phyloP scores from a whole-genome alignment of 192 early-diverging fungal genomes.

The Ramicandelaber brevisporus region DNA sequence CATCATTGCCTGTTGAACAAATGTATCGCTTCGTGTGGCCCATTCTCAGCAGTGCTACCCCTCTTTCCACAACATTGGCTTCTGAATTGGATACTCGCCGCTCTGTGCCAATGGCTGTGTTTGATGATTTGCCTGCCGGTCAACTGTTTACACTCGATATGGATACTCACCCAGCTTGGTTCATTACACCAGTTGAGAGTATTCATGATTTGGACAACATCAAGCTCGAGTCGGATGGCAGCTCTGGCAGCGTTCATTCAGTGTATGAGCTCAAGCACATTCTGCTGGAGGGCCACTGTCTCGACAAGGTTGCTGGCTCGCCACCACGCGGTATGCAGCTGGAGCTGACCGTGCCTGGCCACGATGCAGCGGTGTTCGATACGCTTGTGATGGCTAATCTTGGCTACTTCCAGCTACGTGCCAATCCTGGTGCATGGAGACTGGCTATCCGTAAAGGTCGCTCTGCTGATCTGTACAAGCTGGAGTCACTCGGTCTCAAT shows the following conservation, averaged over 20 bases:
- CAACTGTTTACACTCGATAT: conserved; percentile 68
- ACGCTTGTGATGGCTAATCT: conserved; percentile 98
- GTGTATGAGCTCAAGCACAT: conserved; percentile 59
- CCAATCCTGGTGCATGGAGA: conserved; percentile 71
- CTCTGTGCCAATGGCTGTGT: conserved; percentile 26
- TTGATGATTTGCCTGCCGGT: conserved; percentile 45
- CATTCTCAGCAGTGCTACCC: too few relatives aligned
- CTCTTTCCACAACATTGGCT: conserved; percentile 26
- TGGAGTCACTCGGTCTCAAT: conserved; percentile 30
- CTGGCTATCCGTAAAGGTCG: conserved; percentile 57
- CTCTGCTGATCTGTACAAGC: conserved; percentile 47
- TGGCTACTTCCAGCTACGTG: conserved; percentile 90
- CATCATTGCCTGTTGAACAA: conserved; percentile 50
- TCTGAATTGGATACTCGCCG: too few relatives aligned
- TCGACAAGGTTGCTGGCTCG: conserved; percentile 30
- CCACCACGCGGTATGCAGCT: conserved; percentile 85
- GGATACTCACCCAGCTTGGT: conserved; percentile 75
- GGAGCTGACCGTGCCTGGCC: conserved; percentile 37
- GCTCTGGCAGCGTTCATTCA: conserved; percentile 34
- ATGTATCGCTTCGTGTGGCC: conserved; percentile 78
- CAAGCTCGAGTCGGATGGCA: conserved; percentile 19
- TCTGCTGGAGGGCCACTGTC: conserved; percentile 73
- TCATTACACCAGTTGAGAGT: conserved; percentile 54
- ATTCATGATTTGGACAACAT: conserved; percentile 88
- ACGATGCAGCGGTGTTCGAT: conserved; percentile 36